phyloP scores from a whole-genome alignment of 345 rosid species.

The Hibiscus mutabilis region DNA sequence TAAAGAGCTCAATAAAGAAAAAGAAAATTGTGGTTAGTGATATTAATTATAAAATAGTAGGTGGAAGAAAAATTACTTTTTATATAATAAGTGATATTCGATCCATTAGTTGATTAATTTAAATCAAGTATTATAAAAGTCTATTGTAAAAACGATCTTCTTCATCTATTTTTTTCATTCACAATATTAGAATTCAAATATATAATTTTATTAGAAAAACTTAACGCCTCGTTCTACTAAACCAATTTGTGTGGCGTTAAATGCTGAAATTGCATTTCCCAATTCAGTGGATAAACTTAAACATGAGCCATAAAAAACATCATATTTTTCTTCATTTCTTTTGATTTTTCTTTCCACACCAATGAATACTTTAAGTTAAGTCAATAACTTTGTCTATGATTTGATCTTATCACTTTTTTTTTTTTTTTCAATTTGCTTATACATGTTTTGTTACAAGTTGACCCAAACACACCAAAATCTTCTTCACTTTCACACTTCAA shows the following conservation, averaged over 20 bases:
- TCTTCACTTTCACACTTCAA: conserved; percentile 6
- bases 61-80: too few species aligned
- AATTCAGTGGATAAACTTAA: not conserved
- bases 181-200: too few species aligned
- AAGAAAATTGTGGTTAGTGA: not conserved
- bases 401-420: not conserved
- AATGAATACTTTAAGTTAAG: not conserved
- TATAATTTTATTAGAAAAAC: too few species aligned
- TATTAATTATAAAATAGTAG: too few species aligned
- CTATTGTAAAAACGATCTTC: too few species aligned
- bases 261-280: not conserved
- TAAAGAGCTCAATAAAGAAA: too few species aligned
- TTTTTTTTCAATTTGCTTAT: not conserved
- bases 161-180: too few species aligned
- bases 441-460: not conserved
- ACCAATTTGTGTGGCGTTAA: not conserved
- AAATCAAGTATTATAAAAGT: too few species aligned
- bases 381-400: not conserved
- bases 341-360: not conserved
- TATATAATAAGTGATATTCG: too few species aligned
- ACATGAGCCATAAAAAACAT: not conserved
- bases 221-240: too few species aligned
- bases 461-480: not conserved
- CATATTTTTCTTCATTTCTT: not conserved
- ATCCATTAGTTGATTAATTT: too few species aligned